Percentiles rank a stretch among this genome's conserved stretches.
Conservation (phyloP, 495 filamentous ascomycete species). For the Geopyxis carbonaria region DNA sequence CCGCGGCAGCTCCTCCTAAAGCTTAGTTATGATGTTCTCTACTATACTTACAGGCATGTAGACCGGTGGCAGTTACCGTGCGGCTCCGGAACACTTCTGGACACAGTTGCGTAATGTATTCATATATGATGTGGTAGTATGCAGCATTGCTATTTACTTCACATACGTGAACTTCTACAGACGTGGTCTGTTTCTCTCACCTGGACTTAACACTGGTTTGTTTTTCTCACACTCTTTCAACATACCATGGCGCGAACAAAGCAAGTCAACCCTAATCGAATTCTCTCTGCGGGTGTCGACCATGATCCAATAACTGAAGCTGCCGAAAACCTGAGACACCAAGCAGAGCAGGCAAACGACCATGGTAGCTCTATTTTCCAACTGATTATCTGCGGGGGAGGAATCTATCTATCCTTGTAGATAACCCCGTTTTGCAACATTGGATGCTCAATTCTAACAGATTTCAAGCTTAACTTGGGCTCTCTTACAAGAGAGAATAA, state of each 20-base stretch:
- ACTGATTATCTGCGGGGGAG: conserved; percentile 69
- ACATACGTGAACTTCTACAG: too few species aligned
- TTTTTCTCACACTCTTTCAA: background rate
- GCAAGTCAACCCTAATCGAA: background rate
- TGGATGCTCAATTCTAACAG: conserved; percentile 1
- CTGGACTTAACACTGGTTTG: too few species aligned
- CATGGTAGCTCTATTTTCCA: conserved; percentile 37
- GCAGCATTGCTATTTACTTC: too few species aligned
- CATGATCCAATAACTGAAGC: conserved; percentile 18
- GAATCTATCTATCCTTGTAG: conserved; percentile 94
- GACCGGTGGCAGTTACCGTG: too few species aligned
- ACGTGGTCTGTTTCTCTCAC: too few species aligned
- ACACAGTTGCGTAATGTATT: too few species aligned
- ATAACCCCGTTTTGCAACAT: background rate
- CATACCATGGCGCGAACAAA: conserved; percentile 1
- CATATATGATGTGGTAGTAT: too few species aligned
- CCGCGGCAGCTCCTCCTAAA: too few species aligned
- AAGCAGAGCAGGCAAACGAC: conserved; percentile 20
- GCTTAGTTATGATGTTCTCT: too few species aligned
- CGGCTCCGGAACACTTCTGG: too few species aligned
- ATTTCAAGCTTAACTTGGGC: conserved; percentile 70
- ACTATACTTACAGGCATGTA: too few species aligned
- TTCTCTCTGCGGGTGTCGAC: background rate
- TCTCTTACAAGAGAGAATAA: conserved; percentile 91
- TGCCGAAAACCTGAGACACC: conserved; percentile 19